phyloP scores from a whole-genome alignment of 2,329 filamentous ascomycete species.

The Colletotrichum tabaci region DNA sequence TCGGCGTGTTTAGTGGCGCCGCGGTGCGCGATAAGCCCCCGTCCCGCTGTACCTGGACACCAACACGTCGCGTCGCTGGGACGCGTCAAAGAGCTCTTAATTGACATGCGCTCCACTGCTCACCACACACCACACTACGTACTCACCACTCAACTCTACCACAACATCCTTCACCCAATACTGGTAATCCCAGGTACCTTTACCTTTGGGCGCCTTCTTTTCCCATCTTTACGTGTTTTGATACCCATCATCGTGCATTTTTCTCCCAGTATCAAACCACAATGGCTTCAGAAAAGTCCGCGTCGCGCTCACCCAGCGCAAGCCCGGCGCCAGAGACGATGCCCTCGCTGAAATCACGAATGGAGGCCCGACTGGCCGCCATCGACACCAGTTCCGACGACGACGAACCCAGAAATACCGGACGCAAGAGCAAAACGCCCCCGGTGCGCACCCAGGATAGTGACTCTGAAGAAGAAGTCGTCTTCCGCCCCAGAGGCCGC shows the following conservation, averaged over 20 bases:
- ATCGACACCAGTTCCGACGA: slow-evolving; percentile 65
- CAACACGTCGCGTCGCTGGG: slow-evolving; percentile 37
- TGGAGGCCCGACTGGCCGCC: slow-evolving; percentile 66
- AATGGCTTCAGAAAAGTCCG: slow-evolving; percentile 66
- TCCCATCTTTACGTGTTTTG: slow-evolving; percentile 27
- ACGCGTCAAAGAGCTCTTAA: slow-evolving; percentile 41
- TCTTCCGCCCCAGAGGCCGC: slow-evolving; percentile 70
- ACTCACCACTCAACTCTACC: slow-evolving; percentile 16
- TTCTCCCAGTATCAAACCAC: slow-evolving; percentile 33
- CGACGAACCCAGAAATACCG: slow-evolving; percentile 38
- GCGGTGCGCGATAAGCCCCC: slow-evolving; percentile 35
- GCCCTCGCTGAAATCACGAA: slow-evolving; percentile 69
- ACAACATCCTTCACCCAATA: slow-evolving; percentile 38
- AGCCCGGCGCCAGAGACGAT: slow-evolving; percentile 59
- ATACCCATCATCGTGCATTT: slow-evolving; percentile 23
- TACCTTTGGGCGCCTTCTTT: neutral
- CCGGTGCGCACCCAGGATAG: slow-evolving; percentile 10
- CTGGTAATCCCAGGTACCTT: slow-evolving; percentile 11
- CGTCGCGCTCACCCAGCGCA: slow-evolving; percentile 60
- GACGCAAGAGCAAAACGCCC: slow-evolving; percentile 16
- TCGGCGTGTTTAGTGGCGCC: slow-evolving; percentile 38
- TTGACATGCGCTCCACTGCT: slow-evolving; percentile 33
- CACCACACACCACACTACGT: neutral
- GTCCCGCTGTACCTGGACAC: slow-evolving; percentile 16
- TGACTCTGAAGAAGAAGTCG: slow-evolving; percentile 49